Percentiles rank a stretch among this genome's conserved stretches.
Conservation (phyloP, 257 asterid genomes). For the Penstemon eatonii region DNA sequence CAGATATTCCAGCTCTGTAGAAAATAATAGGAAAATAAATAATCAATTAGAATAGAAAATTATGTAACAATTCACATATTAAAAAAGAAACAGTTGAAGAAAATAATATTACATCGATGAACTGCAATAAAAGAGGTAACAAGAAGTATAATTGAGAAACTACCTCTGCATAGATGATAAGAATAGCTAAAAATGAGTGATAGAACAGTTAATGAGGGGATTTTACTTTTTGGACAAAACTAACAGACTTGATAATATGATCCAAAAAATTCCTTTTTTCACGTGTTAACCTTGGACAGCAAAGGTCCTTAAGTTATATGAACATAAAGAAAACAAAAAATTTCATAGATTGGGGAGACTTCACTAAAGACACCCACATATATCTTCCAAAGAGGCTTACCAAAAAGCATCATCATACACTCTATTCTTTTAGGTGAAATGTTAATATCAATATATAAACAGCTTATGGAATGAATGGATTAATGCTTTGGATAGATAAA, state of each 20-base stretch:
- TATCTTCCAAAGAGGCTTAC: neutral
- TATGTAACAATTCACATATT: conserved; percentile 10
- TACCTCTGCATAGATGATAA: conserved; percentile 13
- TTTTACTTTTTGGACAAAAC: neutral
- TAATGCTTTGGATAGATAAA: neutral
- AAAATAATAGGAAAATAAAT: conserved; percentile 22
- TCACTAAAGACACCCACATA: neutral
- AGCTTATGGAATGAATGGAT: neutral
- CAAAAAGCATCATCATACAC: neutral
- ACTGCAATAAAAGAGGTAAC: neutral
- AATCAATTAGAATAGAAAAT: conserved; percentile 11
- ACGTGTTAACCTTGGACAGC: conserved; percentile 8
- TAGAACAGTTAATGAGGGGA: neutral
- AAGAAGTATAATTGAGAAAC: conserved; percentile 1
- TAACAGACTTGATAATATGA: conserved; percentile 7
- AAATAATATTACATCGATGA: conserved; percentile 8
- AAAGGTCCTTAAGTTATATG: neutral
- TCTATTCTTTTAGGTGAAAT: neutral
- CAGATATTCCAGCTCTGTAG: conserved; percentile 72
- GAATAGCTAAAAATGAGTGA: conserved; percentile 16
- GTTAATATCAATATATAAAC: neutral
- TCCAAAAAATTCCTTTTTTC: neutral
- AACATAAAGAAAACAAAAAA: neutral
- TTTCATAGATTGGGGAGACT: neutral
- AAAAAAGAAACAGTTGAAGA: conserved; percentile 14